Evolutionary conservation across 2,329 filamentous ascomycete species (phyloP), one percentile per base, ranked within the genome.

Genomic region (Exophiala dermatitidis): DNA sequence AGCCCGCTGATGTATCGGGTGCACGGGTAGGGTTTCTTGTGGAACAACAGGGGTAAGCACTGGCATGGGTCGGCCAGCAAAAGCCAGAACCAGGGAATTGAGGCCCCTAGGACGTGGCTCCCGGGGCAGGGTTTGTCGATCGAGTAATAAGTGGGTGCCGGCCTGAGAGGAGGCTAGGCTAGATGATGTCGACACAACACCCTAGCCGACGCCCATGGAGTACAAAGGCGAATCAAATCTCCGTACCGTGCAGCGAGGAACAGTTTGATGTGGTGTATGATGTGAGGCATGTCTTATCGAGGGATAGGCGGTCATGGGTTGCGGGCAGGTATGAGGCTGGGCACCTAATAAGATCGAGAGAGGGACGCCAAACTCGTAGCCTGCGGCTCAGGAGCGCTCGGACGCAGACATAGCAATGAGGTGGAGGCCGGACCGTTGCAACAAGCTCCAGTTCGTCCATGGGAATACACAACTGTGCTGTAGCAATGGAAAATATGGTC

Each of bases 151-250:
- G 30, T 30, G 10, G 33, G 28, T 12, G 42, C 44, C 34, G 40
- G 19, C 28, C 46, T 34, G 45, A 32, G 43, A 51, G 50, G 46
- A 54, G 38, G 38, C 38, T 41, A 41, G 12, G 26, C 4, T 12
- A 5, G 28, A 41, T 41, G 38, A 41, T 41, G 54, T 48, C 38
- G 49, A 46, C 38, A 46, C 45, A 37, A 46, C 51, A 41, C 33
- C 38, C 37, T 41, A 38, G 42, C 44, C 41, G 31, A 31, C 38
- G 42, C 46, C 48, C 50, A 58, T 48, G 52, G 56, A 42, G 50
- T 50, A 56, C 56, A 56, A 43, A 49, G 34, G 50, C 49, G 47
- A 58, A 50, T 54, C 50, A 55, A 58, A 58, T 55, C 53, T 58
- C 56, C 56, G 56, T 40, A 40, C 38, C 41, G 43, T n/a, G 49